Base-by-base conservation (phyloP, 2,329 filamentous ascomycete species). In the Xylaria sp. region DNA sequence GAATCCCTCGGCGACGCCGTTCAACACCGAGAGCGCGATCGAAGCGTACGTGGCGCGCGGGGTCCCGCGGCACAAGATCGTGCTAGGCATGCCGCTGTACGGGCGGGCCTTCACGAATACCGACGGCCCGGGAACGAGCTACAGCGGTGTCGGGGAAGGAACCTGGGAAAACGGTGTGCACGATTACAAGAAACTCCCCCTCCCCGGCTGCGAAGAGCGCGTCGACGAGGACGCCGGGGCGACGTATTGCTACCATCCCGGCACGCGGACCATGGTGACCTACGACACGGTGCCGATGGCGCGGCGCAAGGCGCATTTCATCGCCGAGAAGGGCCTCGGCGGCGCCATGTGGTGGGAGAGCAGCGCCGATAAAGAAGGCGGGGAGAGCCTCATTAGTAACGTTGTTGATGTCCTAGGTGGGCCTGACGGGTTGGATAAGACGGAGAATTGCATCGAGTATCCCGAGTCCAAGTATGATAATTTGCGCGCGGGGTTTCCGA, bases 261-360 rank as follows among this genome's bases (percentile, higher is more conserved):
- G 76, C 0, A 85, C 84, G 37, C 86, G 86, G 68, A 89, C 87
- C 66, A 87, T 98, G 84, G 87, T 98, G 62, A 91, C 88, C 52
- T 98, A 97, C 78, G 92, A 94, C 78, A 95, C 89, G 1, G 86
- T 89, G 0, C 81, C 84, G 2, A 88, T 94, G 79, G 91, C 90
- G 3, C 83, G 84, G 73, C 78, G 82, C 73, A 98, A 98, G 84
- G 89, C 90, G 1, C 82, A 87, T 12, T 97, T 90, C 78, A 88
- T 98, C 77, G 87, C 85, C 76, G 79, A 87, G 23, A 83, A 86
- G 54, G 84, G 88, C 0, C 86, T 98, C 0, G 94, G 94, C 1
- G 95, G 95, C 20, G 93, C 88, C n/a, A 98, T 98, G 94, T 98
- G 94, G 94, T 97, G 94, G 94, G 94, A 98, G 82, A 93, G 89